Evolutionary conservation across 768 basidiomycete species (phyloP).

Genomic region (Auriculariales sp.): DNA sequence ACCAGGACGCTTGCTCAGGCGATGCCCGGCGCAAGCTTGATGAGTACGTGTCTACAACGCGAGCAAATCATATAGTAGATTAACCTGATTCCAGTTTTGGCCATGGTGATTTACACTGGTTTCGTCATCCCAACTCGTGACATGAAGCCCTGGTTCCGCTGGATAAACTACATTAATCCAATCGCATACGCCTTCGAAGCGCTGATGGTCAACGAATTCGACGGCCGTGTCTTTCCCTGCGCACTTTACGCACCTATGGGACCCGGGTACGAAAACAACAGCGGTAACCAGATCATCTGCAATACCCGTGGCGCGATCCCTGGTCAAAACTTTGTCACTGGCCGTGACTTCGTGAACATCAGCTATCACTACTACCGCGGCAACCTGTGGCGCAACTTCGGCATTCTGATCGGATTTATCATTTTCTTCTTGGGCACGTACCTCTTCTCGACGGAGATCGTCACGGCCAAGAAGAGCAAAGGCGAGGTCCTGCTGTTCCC

Average conservation of each 20-base stretch:
- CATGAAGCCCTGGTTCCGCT: constrained; percentile 23
- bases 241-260: neutral
- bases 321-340: constrained; percentile 18
- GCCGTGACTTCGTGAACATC: constrained; percentile 21
- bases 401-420: constrained; percentile 58
- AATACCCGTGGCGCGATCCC: constrained; percentile 9
- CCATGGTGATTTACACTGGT: constrained; percentile 20
- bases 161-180: constrained; percentile 25
- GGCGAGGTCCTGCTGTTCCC: constrained; percentile 26
- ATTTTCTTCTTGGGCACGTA: constrained; percentile 47
- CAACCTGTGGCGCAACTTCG: constrained; percentile 57
- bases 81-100: neutral
- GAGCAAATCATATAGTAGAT: too few relatives aligned
- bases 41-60: neutral
- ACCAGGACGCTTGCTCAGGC: constrained; percentile 21
- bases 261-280: neutral
- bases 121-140: constrained; percentile 17
- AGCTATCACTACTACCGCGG: constrained; percentile 32
- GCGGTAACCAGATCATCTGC: constrained; percentile 1
- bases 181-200: constrained; percentile 10
- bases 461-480: constrained; percentile 40
- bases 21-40: neutral
- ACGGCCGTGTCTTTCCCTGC: neutral
- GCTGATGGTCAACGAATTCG: constrained; percentile 1
- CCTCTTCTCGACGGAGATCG: constrained; percentile 45